A percentile compares a stretch with the other conserved stretches of the same genome.
Conservation (phyloP, 139 green algal species). For the Mychonastes homosphaera region DNA sequence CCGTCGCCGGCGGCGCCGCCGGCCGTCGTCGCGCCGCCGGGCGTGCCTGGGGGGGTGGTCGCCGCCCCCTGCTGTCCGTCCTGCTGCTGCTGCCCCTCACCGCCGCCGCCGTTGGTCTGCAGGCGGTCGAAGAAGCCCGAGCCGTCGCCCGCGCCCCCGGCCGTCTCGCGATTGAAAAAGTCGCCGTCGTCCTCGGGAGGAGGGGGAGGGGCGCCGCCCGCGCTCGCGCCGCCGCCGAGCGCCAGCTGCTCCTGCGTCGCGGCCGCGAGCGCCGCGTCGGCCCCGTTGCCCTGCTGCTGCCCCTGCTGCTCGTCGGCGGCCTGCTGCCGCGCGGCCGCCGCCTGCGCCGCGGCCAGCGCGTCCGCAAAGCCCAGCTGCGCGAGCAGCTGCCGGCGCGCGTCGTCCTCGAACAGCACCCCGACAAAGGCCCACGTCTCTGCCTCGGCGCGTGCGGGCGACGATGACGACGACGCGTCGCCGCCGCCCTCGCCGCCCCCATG, state of each 20-base stretch:
- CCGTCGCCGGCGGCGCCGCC: background rate
- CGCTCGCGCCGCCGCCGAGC: background rate
- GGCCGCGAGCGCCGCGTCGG: slow-evolving; percentile 12
- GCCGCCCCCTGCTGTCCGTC: too few relatives aligned
- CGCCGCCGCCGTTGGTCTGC: too few relatives aligned
- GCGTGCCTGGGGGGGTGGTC: too few relatives aligned
- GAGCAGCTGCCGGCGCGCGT: slow-evolving; percentile 52
- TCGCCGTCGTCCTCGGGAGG: too few relatives aligned
- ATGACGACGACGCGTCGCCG: too few relatives aligned
- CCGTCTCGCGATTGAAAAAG: too few relatives aligned
- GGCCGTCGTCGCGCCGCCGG: background rate
- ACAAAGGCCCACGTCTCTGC: slow-evolving; percentile 90
- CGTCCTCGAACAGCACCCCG: slow-evolving; percentile 78
- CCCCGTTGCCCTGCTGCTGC: slow-evolving; percentile 9
- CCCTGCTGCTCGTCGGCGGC: slow-evolving; percentile 1
- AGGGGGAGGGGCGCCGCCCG: background rate
- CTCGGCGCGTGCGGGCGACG: slow-evolving; percentile 56
- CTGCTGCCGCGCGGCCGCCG: slow-evolving; percentile 5
- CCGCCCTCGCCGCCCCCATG: too few relatives aligned
- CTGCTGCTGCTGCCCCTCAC: too few relatives aligned
- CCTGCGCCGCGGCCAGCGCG: slow-evolving; percentile 20
- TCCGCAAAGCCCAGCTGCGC: slow-evolving; percentile 73
- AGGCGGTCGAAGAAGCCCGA: too few relatives aligned
- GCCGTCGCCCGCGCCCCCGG: too few relatives aligned
- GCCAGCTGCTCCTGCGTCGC: background rate